Evolutionary conservation across 768 basidiomycete species (phyloP), one percentile per base, ranked within the genome.

Genomic region (Pholiota conissans): DNA sequence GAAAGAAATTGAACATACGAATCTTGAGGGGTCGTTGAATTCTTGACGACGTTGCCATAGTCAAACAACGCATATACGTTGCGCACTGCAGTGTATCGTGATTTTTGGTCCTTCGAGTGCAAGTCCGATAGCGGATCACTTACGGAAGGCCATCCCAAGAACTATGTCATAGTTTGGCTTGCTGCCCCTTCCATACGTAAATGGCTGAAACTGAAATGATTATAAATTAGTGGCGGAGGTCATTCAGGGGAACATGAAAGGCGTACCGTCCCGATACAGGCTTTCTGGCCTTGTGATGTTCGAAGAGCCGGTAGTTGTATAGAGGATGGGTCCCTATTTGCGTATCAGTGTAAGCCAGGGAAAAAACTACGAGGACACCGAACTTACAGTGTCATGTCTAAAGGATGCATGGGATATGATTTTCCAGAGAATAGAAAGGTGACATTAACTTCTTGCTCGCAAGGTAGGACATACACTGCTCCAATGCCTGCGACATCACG

Each of bases 101-200:
- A n/a, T n/a, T n/a, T n/a, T n/a, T n/a, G n/a, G n/a, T n/a, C n/a
- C n/a, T n/a, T n/a, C n/a, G n/a, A n/a, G n/a, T n/a, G n/a, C n/a
- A n/a, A n/a, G n/a, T n/a, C n/a, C n/a, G n/a, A n/a, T n/a, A 14
- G 20, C 10, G 47, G 49, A 52, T 24, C 6, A 76, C 84, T 64
- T 62, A 87, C 87, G 69, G 73, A 89, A 90, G 8, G 82, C 78
- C 86, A 90, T 90, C 55, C 89, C 89, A 45, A 90, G 74, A 45
- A 90, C 80, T 67, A 86, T 79, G 64, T 90, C 88, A 60, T 78
- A 90, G 27, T 69, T 75, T 27, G 79, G 74, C 52, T 62, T 64
- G 6, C 58, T 24, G 37, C 76, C 76, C 39, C 71, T 67, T 49
- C 79, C 74, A 47, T 79, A 82, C 7, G 81, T 79, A 40, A 84